These are phyloP conservation scores for Nigrograna mackinnonii DNA, from an alignment of 2,329 filamentous ascomycete genomes.

Conservation along the genomic window DNA sequence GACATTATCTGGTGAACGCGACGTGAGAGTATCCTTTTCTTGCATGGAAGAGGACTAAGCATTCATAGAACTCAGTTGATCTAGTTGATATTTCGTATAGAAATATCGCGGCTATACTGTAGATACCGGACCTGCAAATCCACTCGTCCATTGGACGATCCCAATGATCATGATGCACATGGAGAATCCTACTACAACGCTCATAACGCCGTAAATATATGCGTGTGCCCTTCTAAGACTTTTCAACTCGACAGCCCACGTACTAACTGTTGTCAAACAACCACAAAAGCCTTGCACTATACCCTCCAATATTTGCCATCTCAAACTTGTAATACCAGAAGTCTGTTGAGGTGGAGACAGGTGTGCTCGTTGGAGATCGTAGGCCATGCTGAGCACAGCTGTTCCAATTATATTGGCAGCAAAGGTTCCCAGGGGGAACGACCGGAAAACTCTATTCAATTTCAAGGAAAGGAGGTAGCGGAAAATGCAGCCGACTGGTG, in stretches of 20 bases:
- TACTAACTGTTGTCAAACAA: slow-evolving; percentile 51
- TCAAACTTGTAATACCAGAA: no score
- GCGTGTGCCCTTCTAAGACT: slow-evolving; percentile 53
- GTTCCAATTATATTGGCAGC: slow-evolving; percentile 79
- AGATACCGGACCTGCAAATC: no score
- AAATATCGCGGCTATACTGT: no score
- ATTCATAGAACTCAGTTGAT: no score
- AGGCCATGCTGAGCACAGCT: slow-evolving; percentile 73
- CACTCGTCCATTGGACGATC: slow-evolving; percentile 69
- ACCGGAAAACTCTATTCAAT: slow-evolving; percentile 68
- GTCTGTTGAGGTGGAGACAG: neutral
- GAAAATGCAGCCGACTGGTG: slow-evolving; percentile 75
- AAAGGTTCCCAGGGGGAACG: slow-evolving; percentile 88
- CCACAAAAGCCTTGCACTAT: slow-evolving; percentile 54
- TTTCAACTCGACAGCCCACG: slow-evolving; percentile 51
- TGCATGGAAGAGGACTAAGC: no score
- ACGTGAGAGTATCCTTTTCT: no score
- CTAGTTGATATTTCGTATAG: no score
- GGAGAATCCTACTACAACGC: slow-evolving; percentile 62
- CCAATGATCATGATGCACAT: slow-evolving; percentile 75
- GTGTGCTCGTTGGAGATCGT: slow-evolving; percentile 67
- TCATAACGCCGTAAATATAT: slow-evolving; percentile 70
- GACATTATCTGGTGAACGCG: no score
- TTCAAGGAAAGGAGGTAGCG: slow-evolving; percentile 73
- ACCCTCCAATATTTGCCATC: slow-evolving; percentile 52